phyloP scores from a whole-genome alignment of 1,284 basidiomycete species.

The Puccinia horiana region DNA sequence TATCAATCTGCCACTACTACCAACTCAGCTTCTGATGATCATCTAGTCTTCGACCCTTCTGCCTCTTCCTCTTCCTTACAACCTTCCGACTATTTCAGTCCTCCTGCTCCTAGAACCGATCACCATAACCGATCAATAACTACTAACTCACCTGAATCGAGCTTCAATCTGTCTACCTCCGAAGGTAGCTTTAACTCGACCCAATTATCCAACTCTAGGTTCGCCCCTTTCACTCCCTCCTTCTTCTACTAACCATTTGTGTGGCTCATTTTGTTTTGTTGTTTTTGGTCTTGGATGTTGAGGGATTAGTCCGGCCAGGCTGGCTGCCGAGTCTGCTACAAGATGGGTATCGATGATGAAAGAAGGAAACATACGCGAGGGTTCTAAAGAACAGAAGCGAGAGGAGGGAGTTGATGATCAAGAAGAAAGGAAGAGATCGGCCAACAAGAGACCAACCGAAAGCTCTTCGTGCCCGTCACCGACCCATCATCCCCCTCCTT shows the following conservation, averaged over 20 bases:
- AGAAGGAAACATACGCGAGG: too few species aligned
- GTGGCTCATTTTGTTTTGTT: too few species aligned
- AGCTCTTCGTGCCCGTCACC: too few species aligned
- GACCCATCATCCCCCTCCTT: too few species aligned
- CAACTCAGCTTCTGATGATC: background rate
- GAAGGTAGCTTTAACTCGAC: background rate
- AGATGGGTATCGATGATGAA: too few species aligned
- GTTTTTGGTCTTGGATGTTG: too few species aligned
- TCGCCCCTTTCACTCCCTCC: background rate
- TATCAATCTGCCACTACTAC: slow-evolving; percentile 25
- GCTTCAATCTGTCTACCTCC: background rate
- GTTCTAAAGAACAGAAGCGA: too few species aligned
- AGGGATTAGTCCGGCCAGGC: too few species aligned
- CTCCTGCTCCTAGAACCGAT: background rate
- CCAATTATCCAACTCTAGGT: background rate
- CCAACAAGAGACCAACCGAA: too few species aligned
- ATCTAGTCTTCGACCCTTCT: background rate
- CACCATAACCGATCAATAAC: background rate
- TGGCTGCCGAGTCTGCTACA: too few species aligned
- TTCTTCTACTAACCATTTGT: background rate
- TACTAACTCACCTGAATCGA: background rate
- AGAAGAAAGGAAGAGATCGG: too few species aligned
- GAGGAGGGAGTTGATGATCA: too few species aligned
- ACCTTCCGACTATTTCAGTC: background rate
- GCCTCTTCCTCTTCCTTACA: background rate